A percentile compares a stretch with the other conserved stretches of the same genome.
Evolutionary conservation across 352 stramenopile genomes (phyloP).

Genomic region (Globisporangium echinulatum): DNA sequence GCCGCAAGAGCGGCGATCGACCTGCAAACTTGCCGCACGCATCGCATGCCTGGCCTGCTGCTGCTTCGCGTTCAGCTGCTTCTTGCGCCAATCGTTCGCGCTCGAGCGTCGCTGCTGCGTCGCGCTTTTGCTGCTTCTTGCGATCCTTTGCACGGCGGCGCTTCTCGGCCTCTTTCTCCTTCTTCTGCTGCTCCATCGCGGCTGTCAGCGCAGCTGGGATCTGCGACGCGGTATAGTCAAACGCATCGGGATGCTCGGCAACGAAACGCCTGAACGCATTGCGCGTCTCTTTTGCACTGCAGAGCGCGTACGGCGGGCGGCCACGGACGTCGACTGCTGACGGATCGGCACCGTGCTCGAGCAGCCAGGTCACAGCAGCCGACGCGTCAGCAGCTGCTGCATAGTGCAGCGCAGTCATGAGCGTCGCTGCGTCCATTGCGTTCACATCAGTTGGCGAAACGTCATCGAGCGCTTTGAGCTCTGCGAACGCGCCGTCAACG

Average conservation of each 20-base stretch:
- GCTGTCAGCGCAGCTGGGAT: constrained; percentile 70
- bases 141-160: constrained; percentile 78
- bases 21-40: constrained; percentile 78
- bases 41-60: constrained; percentile 67
- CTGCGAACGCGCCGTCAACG: constrained; percentile 22
- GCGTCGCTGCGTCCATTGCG: constrained; percentile 39
- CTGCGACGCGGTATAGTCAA: constrained; percentile 64
- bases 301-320: constrained; percentile 88
- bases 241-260: constrained; percentile 70
- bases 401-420: constrained; percentile 79
- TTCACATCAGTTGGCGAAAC: constrained; percentile 34
- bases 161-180: constrained; percentile 86
- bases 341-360: constrained; percentile 83
- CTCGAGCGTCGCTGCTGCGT: constrained; percentile 58
- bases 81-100: constrained; percentile 55
- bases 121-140: constrained; percentile 89
- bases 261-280: constrained; percentile 90
- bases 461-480: constrained; percentile 27
- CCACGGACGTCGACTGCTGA: constrained; percentile 71
- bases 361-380: constrained; percentile 56
- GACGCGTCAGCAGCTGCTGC: constrained; percentile 40
- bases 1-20: constrained; percentile 85
- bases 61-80: constrained; percentile 67
- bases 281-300: constrained; percentile 78
- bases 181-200: constrained; percentile 83